Conservation (phyloP, 164 flowering plant species). For the Taxillus chinensis region DNA sequence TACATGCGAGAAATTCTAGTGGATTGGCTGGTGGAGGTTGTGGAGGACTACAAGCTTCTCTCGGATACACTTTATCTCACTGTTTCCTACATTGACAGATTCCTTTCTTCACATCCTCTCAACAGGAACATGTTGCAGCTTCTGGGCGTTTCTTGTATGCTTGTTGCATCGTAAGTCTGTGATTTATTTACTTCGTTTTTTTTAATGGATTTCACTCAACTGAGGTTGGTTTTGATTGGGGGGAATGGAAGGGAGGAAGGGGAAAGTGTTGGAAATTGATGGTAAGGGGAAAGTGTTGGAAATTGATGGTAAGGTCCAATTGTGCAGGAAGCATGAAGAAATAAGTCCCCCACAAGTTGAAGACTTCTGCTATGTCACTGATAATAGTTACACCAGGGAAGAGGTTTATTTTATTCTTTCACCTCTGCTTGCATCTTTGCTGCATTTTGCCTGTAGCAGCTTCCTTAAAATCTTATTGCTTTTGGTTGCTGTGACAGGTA, state of each 20-base stretch:
- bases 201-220: background rate
- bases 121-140: conserved; percentile 24
- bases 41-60: conserved; percentile 28
- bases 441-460: background rate
- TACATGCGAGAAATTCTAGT: conserved; percentile 24
- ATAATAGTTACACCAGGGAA: conserved; percentile 19
- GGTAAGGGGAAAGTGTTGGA: background rate
- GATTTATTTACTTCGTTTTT: background rate
- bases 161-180: conserved; percentile 22
- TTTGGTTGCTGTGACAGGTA: conserved; percentile 21
- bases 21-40: conserved; percentile 35
- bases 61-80: conserved; percentile 27
- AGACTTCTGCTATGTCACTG: conserved; percentile 29
- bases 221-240: background rate
- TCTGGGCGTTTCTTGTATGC: conserved; percentile 29
- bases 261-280: background rate
- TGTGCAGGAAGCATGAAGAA: conserved; percentile 31
- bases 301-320: too few species aligned
- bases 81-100: conserved; percentile 26
- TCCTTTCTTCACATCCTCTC: conserved; percentile 16
- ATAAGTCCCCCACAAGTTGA: conserved; percentile 27
- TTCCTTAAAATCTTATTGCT: too few species aligned
- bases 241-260: background rate
- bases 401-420: conserved; percentile 11
- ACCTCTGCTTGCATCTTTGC: too few species aligned